phyloP scores from a whole-genome alignment of 176 grass and related monocot genomes.

The Panicum miliaceum region DNA sequence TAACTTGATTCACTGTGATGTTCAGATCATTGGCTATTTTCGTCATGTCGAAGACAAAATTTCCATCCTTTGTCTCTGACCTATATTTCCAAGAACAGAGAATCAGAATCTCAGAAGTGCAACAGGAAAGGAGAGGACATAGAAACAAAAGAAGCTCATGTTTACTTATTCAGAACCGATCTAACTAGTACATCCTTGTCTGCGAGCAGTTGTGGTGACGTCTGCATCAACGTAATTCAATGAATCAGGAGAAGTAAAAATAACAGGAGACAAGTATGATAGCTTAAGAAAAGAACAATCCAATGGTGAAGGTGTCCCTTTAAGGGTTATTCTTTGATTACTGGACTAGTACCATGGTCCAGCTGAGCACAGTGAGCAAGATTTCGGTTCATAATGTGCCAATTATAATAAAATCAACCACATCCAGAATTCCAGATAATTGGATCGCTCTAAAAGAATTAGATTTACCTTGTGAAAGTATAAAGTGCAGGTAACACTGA shows the following conservation, averaged over 20 bases:
- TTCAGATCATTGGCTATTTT: constrained; percentile 70
- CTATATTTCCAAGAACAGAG: constrained; percentile 50
- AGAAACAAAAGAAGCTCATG: neutral
- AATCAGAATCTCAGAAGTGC: constrained; percentile 29
- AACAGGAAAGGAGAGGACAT: constrained; percentile 1
- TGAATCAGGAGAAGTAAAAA: constrained; percentile 30
- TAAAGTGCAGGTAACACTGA: constrained; percentile 83
- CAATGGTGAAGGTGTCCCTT: neutral
- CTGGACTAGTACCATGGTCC: neutral
- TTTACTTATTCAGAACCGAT: constrained; percentile 76
- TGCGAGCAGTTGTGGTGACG: constrained; percentile 69
- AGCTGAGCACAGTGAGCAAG: constrained; percentile 11
- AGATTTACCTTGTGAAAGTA: constrained; percentile 88
- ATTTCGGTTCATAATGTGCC: neutral
- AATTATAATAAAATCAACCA: neutral
- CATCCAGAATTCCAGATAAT: constrained; percentile 29
- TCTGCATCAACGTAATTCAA: constrained; percentile 60
- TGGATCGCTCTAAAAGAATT: neutral
- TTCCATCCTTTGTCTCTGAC: constrained; percentile 75
- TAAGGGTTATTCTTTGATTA: neutral
- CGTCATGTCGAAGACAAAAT: constrained; percentile 86
- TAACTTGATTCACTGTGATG: constrained; percentile 61
- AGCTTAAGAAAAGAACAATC: constrained; percentile 29
- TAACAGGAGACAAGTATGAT: constrained; percentile 21
- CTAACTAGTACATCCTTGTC: constrained; percentile 76